Evolutionary conservation across 257 asterid genomes (phyloP), one percentile per base, ranked within the genome.

Genomic region (Capsicum chinense): DNA sequence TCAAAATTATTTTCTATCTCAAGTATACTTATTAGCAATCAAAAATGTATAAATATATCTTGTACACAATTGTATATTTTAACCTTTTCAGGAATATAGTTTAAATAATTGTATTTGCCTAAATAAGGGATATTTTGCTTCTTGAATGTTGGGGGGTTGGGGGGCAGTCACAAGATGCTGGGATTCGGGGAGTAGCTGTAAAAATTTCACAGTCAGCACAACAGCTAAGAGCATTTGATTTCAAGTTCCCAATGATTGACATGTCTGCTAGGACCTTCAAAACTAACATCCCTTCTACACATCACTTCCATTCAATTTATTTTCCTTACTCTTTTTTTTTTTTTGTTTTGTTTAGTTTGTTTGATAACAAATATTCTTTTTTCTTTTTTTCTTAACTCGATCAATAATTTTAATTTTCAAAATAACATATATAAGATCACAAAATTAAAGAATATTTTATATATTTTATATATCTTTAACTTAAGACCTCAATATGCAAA

Each of bases 221-320:
- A 70, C 71, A 56, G 26, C 16, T 33, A 17, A 6, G 26, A 19
- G 6, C n/a, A 59, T 44, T 64, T 62, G 10, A 14, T 87, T 84
- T 84, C 89, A 87, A 84, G 87, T 74, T 84, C 39, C 89, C 82
- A 84, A 87, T 84, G 87, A 87, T 86, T 86, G 87, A 83, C 21
- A 64, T 84, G 87, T 80, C 66, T 80, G 86, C 79, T 54, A 80
- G n/a, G n/a, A 83, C 47, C 64, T 74, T 83, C 19, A 69, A 73
- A 63, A 79, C 56, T 35, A 16, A 74, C 70, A 63, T 11, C 80
- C 44, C 44, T 2, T 39, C 44, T 3, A 39, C 44, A 3, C 4
- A 26, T 26, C 33, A 26, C 44, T 3, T 39, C 44, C 44, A 4
- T 39, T 39, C 44, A 39, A 4, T 39, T 39, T 2, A 39, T 39